Evolutionary conservation across 2,329 filamentous ascomycete genomes (phyloP), one percentile per base, ranked within the genome.

Genomic region (Phaeophleospora eucalypticola): DNA sequence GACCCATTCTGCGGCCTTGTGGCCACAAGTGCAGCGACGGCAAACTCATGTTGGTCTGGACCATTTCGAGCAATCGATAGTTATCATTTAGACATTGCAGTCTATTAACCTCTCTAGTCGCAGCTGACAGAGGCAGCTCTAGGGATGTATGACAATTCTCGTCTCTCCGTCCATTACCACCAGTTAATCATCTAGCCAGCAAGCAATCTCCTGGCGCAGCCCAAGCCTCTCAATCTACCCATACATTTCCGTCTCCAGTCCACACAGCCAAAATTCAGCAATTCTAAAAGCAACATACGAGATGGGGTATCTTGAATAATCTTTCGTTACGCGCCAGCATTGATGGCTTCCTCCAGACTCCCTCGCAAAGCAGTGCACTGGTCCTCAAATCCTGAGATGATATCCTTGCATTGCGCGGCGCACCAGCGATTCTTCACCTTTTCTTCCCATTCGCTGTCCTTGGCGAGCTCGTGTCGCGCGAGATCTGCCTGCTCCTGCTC

Each of bases 381-480:
- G 63, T 89, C 84, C 67, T 96, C 91, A 62, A 98, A 97, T 0
- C 93, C 93, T 37, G 85, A 84, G 27, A 96, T 84, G 1, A 98
- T 90, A 51, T 94, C 89, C 3, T 83, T 78, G 67, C 93, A 97
- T 12, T 91, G 86, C 17, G 77, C 78, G 6, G 87, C 89, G 52
- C 89, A 94, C 66, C 95, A 89, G 45, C 91, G 79, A 44, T 82
- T 83, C 54, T 80, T 75, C 29, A 96, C 68, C 45, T 86, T 79
- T 57, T 84, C 82, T 41, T 89, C 81, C 90, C 91, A 96, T n/a
- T 54, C 86, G 4, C 88, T 89, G 6, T n/a, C n/a, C 32, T 79
- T 80, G 49, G 84, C 81, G 38, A 98, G 79, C 82, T 89, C 95
- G 45, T 81, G 73, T 54, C 89, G 83, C 4, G 89, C 90, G 64